A percentile compares a stretch with the other conserved stretches of the same genome.
Evolutionary conservation across 2,329 filamentous ascomycete genomes (phyloP).

Genomic region (Drechmeria coniospora): DNA sequence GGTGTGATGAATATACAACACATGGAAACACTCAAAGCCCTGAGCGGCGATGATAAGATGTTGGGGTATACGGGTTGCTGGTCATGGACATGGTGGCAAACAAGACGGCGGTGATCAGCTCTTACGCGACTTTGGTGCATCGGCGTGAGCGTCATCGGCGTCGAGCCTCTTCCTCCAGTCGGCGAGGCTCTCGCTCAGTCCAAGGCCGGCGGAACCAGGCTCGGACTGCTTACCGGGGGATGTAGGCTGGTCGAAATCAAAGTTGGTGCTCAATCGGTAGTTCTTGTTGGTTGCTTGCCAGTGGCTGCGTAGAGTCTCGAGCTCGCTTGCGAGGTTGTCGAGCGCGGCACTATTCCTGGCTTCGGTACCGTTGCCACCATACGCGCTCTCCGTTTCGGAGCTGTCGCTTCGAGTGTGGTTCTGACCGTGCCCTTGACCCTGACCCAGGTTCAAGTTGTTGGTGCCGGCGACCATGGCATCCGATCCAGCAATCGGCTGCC

Average conservation of each 20-base stretch:
- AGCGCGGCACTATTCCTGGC: constrained; percentile 52
- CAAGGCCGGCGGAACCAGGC: constrained; percentile 23
- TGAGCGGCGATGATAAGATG: constrained; percentile 10
- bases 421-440: constrained; percentile 18
- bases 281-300: constrained; percentile 96
- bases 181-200: constrained; percentile 55
- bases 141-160: constrained; percentile 22
- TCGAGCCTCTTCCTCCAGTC: constrained; percentile 72
- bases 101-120: constrained; percentile 10
- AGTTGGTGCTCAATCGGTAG: constrained; percentile 77
- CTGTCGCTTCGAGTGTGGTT: constrained; percentile 38
- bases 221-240: constrained; percentile 26
- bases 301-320: constrained; percentile 76
- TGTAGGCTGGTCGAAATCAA: constrained; percentile 56
- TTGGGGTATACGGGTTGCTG: constrained; percentile 14
- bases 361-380: constrained; percentile 34
- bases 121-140: constrained; percentile 14
- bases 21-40: constrained; percentile 4
- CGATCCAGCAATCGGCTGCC: constrained; percentile 37
- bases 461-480: constrained; percentile 13
- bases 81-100: constrained; percentile 14
- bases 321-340: constrained; percentile 80
- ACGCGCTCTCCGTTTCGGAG: constrained; percentile 47
- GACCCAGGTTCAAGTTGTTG: background rate
- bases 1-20: constrained; percentile 2